Evolutionary conservation across 495 filamentous ascomycete genomes (phyloP).

Genomic region (Aspergillus saccharolyticus): DNA sequence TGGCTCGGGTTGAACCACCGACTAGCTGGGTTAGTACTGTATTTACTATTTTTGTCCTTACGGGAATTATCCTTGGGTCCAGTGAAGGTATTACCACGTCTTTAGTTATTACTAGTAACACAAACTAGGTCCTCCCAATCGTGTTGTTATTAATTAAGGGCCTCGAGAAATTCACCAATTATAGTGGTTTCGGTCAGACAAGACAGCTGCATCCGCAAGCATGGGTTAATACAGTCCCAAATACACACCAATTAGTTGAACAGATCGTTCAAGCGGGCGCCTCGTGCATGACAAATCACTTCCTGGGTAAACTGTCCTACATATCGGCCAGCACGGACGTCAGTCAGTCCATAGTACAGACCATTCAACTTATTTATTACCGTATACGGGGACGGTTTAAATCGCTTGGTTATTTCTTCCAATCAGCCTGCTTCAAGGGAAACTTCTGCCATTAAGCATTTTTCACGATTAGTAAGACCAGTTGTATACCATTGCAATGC

Average conservation of each 20-base stretch:
- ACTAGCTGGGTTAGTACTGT: background rate
- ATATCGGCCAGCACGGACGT: background rate
- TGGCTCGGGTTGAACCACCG: background rate
- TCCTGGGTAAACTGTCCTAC: background rate
- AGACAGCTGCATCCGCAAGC: background rate
- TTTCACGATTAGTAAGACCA: background rate
- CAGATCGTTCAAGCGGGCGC: background rate
- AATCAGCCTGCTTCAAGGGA: background rate
- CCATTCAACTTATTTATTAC: background rate
- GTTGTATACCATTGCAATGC: background rate
- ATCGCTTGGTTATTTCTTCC: background rate
- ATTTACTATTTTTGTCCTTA: background rate
- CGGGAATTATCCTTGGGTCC: background rate
- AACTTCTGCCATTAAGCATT: background rate
- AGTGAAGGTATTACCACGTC: background rate
- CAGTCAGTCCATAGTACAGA: background rate
- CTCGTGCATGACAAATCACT: background rate
- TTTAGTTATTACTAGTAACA: background rate
- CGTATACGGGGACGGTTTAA: background rate
- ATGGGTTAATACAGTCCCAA: background rate
- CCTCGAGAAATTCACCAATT: background rate
- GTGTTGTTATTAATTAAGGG: background rate
- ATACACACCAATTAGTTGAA: background rate
- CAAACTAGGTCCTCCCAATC: background rate
- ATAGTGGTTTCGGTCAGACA: background rate